Conservation (phyloP, 306 rosid genomes). For the Pyrus bretschneideri region DNA sequence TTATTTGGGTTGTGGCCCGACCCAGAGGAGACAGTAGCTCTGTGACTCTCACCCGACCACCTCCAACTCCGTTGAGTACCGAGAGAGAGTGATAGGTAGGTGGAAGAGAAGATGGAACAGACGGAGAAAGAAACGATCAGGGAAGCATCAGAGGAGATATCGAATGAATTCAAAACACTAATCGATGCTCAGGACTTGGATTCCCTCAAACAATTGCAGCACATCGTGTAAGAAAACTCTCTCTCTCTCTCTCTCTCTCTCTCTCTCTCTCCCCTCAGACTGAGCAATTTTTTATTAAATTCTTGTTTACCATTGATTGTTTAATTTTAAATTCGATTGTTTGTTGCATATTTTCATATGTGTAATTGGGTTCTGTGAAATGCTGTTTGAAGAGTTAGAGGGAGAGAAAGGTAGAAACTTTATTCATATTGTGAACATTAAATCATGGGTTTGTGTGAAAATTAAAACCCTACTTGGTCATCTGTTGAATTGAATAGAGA, state of each 20-base stretch:
- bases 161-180: constrained; percentile 73
- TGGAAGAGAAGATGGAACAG: constrained; percentile 19
- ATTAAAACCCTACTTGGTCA: neutral
- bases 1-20: neutral
- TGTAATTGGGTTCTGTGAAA: neutral
- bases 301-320: neutral
- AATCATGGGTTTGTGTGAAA: neutral
- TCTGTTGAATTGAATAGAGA: neutral
- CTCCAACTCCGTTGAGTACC: neutral
- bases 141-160: constrained; percentile 49
- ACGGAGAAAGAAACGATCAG: constrained; percentile 35
- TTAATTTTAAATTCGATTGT: neutral
- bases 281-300: neutral
- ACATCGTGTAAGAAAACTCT: constrained; percentile 45
- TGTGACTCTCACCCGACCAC: neutral
- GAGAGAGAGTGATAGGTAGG: neutral
- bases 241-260: neutral
- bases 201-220: constrained; percentile 61
- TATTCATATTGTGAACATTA: neutral
- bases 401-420: neutral
- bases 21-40: neutral
- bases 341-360: neutral
- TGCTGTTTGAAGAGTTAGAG: neutral
- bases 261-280: neutral
- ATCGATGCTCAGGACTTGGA: constrained; percentile 53